phyloP scores from a whole-genome alignment of 1,284 basidiomycete species.

The Phlebopus sp. region DNA sequence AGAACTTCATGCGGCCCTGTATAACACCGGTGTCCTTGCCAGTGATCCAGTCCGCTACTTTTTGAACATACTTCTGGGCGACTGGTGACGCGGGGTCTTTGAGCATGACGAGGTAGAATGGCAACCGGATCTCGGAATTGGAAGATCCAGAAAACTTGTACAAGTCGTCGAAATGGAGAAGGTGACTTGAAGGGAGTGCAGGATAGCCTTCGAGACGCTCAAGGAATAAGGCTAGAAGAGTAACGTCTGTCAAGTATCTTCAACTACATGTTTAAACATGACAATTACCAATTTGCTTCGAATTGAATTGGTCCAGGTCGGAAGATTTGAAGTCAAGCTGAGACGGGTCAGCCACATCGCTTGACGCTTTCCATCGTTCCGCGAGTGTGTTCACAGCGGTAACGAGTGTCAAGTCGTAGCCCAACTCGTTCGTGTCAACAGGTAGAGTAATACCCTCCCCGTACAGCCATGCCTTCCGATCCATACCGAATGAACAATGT shows the following conservation, averaged over 20 bases:
- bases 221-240: conserved; percentile 63
- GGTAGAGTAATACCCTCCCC: conserved; percentile 81
- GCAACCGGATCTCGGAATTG: conserved; percentile 71
- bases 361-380: conserved; percentile 71
- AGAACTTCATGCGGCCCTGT: conserved; percentile 84
- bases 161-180: conserved; percentile 52
- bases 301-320: conserved; percentile 59
- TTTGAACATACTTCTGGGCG: conserved; percentile 46
- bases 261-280: neutral
- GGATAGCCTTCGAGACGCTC: conserved; percentile 60
- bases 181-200: conserved; percentile 54
- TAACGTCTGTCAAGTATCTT: neutral
- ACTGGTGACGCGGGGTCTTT: conserved; percentile 46
- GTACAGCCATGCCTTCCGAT: conserved; percentile 75
- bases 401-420: conserved; percentile 84
- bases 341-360: conserved; percentile 46
- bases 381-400: conserved; percentile 73
- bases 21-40: conserved; percentile 59
- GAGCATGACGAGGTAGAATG: conserved; percentile 68
- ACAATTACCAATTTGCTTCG: conserved; percentile 62
- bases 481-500: neutral
- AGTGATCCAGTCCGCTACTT: conserved; percentile 69
- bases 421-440: conserved; percentile 52
- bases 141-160: conserved; percentile 53
- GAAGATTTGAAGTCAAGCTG: conserved; percentile 48